Evolutionary conservation across 805 yeast species (phyloP).

Genomic region (Barnettozyma vustinii): DNA sequence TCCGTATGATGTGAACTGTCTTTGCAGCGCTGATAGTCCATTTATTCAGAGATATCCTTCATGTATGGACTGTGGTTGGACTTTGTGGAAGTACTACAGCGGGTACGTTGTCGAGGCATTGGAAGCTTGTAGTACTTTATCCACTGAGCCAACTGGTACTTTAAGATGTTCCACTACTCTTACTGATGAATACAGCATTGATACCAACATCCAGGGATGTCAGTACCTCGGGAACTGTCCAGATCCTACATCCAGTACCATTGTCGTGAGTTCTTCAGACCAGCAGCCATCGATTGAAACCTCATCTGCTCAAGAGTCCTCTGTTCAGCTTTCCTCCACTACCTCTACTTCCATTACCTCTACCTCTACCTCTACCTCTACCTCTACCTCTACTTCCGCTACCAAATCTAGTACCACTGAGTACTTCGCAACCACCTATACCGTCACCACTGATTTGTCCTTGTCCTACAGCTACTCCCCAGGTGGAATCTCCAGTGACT

Average conservation of each 20-base stretch:
- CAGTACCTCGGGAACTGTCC: constrained; percentile 12
- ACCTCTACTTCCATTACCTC: too few relatives aligned
- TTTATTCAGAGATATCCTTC: constrained; percentile 23
- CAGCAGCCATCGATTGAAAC: not conserved
- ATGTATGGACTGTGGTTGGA: constrained; percentile 33
- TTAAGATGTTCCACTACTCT: constrained; percentile 12
- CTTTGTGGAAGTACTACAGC: constrained; percentile 29
- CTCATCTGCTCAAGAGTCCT: not conserved
- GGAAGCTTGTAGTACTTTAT: constrained; percentile 20
- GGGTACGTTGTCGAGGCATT: constrained; percentile 24
- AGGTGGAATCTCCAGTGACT: constrained; percentile 11
- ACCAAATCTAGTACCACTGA: constrained; percentile 4
- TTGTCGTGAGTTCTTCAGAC: not conserved
- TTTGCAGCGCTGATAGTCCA: constrained; percentile 23
- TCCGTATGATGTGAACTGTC: constrained; percentile 19
- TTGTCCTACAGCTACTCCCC: constrained; percentile 5
- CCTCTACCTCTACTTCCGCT: not conserved
- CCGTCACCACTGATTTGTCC: constrained; percentile 15
- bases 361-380: too few relatives aligned
- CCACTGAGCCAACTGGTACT: constrained; percentile 17
- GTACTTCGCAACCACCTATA: constrained; percentile 7
- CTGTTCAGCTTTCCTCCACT: too few relatives aligned
- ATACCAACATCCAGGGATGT: constrained; percentile 8
- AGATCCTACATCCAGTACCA: constrained; percentile 5
- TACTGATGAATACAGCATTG: constrained; percentile 6